phyloP scores from a whole-genome alignment of 176 grass and related monocot species.

The Raddia guianensis region DNA sequence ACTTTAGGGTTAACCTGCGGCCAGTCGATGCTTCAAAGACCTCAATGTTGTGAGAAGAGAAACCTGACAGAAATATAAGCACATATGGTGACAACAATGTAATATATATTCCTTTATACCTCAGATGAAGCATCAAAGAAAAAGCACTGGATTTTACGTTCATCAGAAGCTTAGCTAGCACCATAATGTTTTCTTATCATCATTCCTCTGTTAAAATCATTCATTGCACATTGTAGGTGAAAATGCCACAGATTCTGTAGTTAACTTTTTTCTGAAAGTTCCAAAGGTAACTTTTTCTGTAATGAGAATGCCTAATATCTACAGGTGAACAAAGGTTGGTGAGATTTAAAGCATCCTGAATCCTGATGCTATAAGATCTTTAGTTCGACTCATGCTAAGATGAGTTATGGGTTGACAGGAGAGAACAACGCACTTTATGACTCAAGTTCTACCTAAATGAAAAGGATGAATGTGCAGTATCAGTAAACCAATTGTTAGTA shows the following conservation, averaged over 20 bases:
- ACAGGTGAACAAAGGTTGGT: background rate
- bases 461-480: background rate
- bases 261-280: background rate
- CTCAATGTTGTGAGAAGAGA: conserved; percentile 77
- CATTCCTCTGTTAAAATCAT: background rate
- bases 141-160: background rate
- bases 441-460: background rate
- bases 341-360: background rate
- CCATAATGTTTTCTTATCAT: background rate
- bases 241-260: background rate
- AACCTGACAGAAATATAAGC: conserved; percentile 51
- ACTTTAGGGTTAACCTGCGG: conserved; percentile 63
- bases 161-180: background rate
- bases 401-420: background rate
- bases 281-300: background rate
- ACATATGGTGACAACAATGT: background rate
- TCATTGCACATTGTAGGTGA: background rate
- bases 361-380: background rate
- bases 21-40: conserved; percentile 88
- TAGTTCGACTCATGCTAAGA: background rate
- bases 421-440: background rate
- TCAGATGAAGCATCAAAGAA: background rate
- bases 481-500: background rate
- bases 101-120: background rate
- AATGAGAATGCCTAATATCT: background rate